Evolutionary conservation across 2,329 filamentous ascomycete species (phyloP), one percentile per base, ranked within the genome.

Genomic region (Trichophyton benhamiae): DNA sequence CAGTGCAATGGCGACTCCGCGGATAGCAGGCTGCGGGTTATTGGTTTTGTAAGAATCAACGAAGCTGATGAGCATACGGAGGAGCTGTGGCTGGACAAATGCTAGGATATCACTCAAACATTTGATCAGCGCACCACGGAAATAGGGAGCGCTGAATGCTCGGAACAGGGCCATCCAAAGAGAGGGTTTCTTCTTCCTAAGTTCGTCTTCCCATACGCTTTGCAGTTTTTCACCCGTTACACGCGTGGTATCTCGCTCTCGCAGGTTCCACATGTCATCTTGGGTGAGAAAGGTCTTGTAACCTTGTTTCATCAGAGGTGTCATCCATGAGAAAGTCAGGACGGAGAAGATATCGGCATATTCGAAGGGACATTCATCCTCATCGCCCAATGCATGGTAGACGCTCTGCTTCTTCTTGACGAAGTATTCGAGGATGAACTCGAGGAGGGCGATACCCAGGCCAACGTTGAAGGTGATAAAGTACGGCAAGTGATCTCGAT

Each of bases 281-380:
- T 97, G 91, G 0, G 91, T 96, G 64, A 99, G 79, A 72, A 85
- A 99, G 63, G 91, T 84, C 70, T 87, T 89, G 78, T 99, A 97
- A 0, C 94, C 94, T 70, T 87, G 87, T 71, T 86, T 91, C 94
- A 99, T 99, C 83, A 99, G 78, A 0, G 94, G 91, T 0, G 94
- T 97, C 92, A 99, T 96, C 94, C 94, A 99, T 60, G 88, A 87
- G 74, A 99, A 99, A 0, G 92, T 96, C 53, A 99, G 81, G 58
- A 89, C 84, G 3, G 92, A 96, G 76, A 99, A 99, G 59, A 97
- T 80, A 63, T 92, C 91, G 11, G 94, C 91, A 72, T 96, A 95
- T 75, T 97, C 91, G 64, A 89, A 85, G 0, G 80, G 80, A 64
- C 85, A 88, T 73, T 88, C 86, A 66, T 87, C 82, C 62, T 76